A percentile compares a stretch with the other conserved stretches of the same genome.
Conservation (phyloP, 768 basidiomycete species). For the Rickenella mellea region DNA sequence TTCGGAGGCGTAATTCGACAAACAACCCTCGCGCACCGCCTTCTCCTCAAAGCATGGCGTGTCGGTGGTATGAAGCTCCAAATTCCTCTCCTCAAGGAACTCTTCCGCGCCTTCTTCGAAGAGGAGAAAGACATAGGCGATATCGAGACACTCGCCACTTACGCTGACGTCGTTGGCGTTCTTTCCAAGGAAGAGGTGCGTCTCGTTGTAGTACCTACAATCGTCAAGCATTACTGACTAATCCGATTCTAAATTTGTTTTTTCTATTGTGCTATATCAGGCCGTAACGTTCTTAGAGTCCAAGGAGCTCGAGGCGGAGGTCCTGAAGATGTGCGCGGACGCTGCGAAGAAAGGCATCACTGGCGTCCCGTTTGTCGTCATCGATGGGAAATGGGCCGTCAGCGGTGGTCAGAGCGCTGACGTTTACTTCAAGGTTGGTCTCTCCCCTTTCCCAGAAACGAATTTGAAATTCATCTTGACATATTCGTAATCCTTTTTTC, state of each 20-base stretch:
- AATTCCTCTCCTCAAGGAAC: conserved; percentile 39
- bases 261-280: conserved; percentile 21
- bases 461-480: conserved; percentile 1
- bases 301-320: conserved; percentile 55
- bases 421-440: conserved; percentile 54
- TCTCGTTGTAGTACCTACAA: too few species aligned
- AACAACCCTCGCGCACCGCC: conserved; percentile 63
- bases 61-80: conserved; percentile 55
- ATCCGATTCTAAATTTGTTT: conserved; percentile 5
- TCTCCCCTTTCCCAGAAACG: not conserved
- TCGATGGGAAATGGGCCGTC: conserved; percentile 71
- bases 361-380: conserved; percentile 73
- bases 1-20: conserved; percentile 53
- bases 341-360: conserved; percentile 61
- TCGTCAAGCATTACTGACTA: conserved; percentile 2
- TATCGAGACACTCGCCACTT: conserved; percentile 43
- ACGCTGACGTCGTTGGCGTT: conserved; percentile 45
- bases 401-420: conserved; percentile 67
- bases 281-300: conserved; percentile 56
- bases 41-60: conserved; percentile 59
- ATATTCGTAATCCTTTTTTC: conserved; percentile 1
- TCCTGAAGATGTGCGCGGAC: conserved; percentile 50
- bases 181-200: conserved; percentile 55
- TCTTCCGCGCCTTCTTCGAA: conserved; percentile 63
- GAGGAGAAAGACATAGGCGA: conserved; percentile 57